phyloP scores from a whole-genome alignment of 1,284 basidiomycete species.

The Rhodotorula sp. region DNA sequence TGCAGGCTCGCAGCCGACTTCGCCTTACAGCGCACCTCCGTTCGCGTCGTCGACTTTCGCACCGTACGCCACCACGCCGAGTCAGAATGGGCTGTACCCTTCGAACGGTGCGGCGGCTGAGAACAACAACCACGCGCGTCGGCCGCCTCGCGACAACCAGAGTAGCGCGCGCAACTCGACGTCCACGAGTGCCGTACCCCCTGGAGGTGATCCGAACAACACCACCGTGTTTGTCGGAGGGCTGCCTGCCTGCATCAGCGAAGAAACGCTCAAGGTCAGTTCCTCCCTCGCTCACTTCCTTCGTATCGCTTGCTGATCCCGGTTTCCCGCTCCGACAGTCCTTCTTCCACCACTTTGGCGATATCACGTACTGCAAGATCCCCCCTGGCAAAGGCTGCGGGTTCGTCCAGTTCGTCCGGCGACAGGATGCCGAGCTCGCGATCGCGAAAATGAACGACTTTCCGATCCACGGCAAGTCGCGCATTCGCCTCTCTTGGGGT shows the following conservation, averaged over 20 bases:
- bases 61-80: background rate
- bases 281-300: background rate
- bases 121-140: background rate
- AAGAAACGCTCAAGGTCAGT: constrained; percentile 70
- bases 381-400: constrained; percentile 93
- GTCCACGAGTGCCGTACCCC: constrained; percentile 57
- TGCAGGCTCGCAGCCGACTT: background rate
- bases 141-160: background rate
- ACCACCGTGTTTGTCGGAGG: constrained; percentile 91
- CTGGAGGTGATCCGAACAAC: constrained; percentile 74
- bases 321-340: constrained; percentile 44
- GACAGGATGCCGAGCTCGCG: constrained; percentile 84
- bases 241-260: constrained; percentile 75
- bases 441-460: constrained; percentile 97
- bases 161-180: background rate
- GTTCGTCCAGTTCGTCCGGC: constrained; percentile 89
- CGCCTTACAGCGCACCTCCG: constrained; percentile 1
- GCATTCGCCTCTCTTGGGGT: constrained; percentile 89
- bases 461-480: constrained; percentile 76
- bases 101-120: background rate
- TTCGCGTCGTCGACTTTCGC: background rate
- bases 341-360: constrained; percentile 84
- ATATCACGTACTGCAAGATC: constrained; percentile 93
- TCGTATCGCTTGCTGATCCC: background rate
- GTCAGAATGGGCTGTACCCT: background rate